Evolutionary conservation across 768 basidiomycete genomes (phyloP).

Genomic region (Thelephora ganbajun): DNA sequence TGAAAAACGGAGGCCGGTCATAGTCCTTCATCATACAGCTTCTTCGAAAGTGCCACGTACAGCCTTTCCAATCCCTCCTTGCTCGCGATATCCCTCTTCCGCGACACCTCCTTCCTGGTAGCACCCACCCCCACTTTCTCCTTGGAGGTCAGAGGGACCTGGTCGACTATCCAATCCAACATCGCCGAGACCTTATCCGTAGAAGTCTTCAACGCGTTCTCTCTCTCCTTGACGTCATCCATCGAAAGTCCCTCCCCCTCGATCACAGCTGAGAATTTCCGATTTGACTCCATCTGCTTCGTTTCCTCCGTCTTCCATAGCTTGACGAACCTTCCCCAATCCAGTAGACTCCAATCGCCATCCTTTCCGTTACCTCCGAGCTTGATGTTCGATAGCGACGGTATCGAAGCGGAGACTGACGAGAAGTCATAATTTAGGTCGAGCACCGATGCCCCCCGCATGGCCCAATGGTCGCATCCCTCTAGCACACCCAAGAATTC

Average conservation of each 20-base stretch:
- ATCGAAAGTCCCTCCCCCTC: slow-evolving; percentile 3
- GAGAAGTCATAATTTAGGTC: slow-evolving; percentile 51
- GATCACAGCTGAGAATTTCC: background rate
- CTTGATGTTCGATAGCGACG: slow-evolving; percentile 9
- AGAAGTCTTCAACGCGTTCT: slow-evolving; percentile 38
- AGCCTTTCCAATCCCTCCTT: slow-evolving; percentile 79
- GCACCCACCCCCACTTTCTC: slow-evolving; percentile 11
- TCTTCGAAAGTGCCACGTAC: slow-evolving; percentile 78
- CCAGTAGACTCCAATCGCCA: slow-evolving; percentile 27
- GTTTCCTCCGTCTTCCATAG: slow-evolving; percentile 48
- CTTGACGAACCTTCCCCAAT: slow-evolving; percentile 50
- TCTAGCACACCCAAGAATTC: slow-evolving; percentile 87
- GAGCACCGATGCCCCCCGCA: slow-evolving; percentile 76
- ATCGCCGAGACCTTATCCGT: slow-evolving; percentile 63
- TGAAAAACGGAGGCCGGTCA: slow-evolving; percentile 19
- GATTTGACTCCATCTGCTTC: slow-evolving; percentile 21
- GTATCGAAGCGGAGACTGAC: slow-evolving; percentile 23
- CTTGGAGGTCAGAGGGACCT: slow-evolving; percentile 29
- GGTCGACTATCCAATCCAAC: slow-evolving; percentile 70
- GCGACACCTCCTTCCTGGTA: slow-evolving; percentile 13
- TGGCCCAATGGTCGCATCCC: slow-evolving; percentile 92
- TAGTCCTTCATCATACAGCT: slow-evolving; percentile 86
- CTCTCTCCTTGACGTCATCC: slow-evolving; percentile 14
- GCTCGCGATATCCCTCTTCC: slow-evolving; percentile 33
- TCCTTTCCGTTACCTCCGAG: slow-evolving; percentile 22